Conservation (phyloP, 148 eudicot genomes). For the Heliosperma pusillum region DNA sequence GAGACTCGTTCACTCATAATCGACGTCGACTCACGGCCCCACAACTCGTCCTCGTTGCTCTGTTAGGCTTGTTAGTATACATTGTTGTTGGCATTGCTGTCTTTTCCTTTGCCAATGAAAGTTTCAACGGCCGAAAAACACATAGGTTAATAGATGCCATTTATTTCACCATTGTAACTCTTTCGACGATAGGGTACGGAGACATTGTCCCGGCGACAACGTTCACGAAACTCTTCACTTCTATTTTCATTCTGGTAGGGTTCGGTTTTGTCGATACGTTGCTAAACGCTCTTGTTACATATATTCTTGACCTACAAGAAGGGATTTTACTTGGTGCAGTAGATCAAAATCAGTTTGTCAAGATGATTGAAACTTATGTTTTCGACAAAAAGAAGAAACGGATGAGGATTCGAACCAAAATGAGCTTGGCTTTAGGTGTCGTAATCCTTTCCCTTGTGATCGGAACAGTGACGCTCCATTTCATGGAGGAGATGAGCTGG, state of each 20-base stretch:
- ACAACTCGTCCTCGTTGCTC: background rate
- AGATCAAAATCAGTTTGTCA: constrained; percentile 9
- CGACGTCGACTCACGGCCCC: background rate
- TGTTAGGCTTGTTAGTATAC: background rate
- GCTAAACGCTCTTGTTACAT: constrained; percentile 1
- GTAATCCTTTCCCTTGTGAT: constrained; percentile 33
- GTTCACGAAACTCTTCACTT: constrained; percentile 9
- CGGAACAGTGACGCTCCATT: constrained; percentile 43
- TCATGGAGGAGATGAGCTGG: constrained; percentile 44
- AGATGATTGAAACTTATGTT: constrained; percentile 10
- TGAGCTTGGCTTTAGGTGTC: constrained; percentile 13
- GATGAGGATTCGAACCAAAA: constrained; percentile 12
- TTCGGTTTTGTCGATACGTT: background rate
- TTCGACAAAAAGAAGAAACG: constrained; percentile 8
- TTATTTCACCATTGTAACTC: constrained; percentile 9
- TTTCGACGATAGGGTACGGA: constrained; percentile 7
- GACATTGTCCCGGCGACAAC: constrained; percentile 13
- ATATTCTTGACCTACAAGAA: constrained; percentile 6
- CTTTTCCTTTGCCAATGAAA: constrained; percentile 1
- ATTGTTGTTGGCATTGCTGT: background rate
- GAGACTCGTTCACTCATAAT: background rate
- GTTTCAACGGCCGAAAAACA: constrained; percentile 9
- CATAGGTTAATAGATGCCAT: background rate
- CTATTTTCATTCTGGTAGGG: constrained; percentile 6
- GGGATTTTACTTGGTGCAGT: constrained; percentile 8